Conservation (phyloP, 2,329 filamentous ascomycete genomes). For the Zymoseptoria ardabiliae region DNA sequence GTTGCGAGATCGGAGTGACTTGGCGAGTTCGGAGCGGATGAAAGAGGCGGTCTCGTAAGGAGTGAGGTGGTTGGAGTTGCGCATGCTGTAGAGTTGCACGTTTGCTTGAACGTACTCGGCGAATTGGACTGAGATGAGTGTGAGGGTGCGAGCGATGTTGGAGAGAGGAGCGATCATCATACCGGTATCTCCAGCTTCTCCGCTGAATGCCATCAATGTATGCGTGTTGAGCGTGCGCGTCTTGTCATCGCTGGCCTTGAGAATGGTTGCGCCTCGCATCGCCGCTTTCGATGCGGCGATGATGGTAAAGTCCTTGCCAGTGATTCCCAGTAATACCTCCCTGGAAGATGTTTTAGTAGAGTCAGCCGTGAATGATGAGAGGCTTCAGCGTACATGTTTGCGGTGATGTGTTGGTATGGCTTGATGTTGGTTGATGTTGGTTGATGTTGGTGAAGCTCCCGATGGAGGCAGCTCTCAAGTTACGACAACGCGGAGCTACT, state of each 20-base stretch:
- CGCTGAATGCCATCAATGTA: conserved; percentile 89
- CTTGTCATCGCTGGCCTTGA: conserved; percentile 96
- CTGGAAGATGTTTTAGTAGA: conserved; percentile 39
- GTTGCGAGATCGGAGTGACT: conserved; percentile 80
- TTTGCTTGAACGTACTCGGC: conserved; percentile 99
- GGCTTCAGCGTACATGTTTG: conserved; percentile 14
- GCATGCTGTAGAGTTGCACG: conserved; percentile 96
- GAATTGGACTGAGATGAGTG: conserved; percentile 69
- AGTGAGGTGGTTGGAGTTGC: conserved; percentile 86
- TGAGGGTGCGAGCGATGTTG: not conserved
- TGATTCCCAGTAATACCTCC: conserved; percentile 97
- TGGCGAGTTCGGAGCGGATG: conserved; percentile 86
- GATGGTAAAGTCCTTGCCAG: conserved; percentile 98
- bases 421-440: conserved; percentile 3
- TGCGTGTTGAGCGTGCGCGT: conserved; percentile 87
- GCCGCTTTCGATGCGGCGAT: conserved; percentile 95
- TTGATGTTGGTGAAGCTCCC: conserved; percentile 8
- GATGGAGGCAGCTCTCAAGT: conserved; percentile 5
- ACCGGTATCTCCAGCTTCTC: conserved; percentile 94
- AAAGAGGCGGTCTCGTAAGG: conserved; percentile 86
- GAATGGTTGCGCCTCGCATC: conserved; percentile 93
- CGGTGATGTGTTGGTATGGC: conserved; percentile 5
- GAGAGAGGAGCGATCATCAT: conserved; percentile 24
- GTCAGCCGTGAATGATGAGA: not conserved
- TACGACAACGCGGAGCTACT: conserved; percentile 3